Conservation (phyloP, 75 land plant genomes). For the Pinus albicaulis region DNA sequence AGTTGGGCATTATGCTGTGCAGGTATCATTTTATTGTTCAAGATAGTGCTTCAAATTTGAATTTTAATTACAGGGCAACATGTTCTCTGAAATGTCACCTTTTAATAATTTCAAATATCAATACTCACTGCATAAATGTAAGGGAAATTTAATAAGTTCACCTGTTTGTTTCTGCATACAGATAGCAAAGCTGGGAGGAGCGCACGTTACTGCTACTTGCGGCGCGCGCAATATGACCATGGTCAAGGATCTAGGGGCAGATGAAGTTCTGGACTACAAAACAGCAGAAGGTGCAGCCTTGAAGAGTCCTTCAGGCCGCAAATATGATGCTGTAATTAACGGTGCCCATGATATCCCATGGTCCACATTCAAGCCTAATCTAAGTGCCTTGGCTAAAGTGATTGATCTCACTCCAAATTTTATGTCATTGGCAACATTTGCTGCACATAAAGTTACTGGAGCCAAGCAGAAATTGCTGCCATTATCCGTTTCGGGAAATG, state of each 20-base stretch:
- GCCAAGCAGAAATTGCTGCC: conserved; percentile 19
- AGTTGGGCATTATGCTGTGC: conserved; percentile 69
- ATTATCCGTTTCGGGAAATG: conserved; percentile 6
- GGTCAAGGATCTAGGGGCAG: conserved; percentile 68
- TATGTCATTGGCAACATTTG: neutral
- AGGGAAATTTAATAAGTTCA: neutral
- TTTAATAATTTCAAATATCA: no score
- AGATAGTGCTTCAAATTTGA: neutral
- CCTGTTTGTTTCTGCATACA: conserved; percentile 5
- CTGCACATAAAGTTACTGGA: conserved; percentile 8
- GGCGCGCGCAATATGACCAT: conserved; percentile 61
- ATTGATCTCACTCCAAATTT: conserved; percentile 31
- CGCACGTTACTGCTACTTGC: conserved; percentile 83
- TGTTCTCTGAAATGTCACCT: no score
- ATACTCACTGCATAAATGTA: no score
- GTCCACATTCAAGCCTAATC: conserved; percentile 28
- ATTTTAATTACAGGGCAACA: no score
- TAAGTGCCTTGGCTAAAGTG: conserved; percentile 21
- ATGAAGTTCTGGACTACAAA: conserved; percentile 72
- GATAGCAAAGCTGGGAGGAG: conserved; percentile 65
- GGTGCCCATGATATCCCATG: conserved; percentile 25
- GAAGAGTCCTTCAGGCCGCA: conserved; percentile 57
- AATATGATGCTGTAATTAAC: conserved; percentile 36
- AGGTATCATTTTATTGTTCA: conserved; percentile 7
- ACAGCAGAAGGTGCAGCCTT: conserved; percentile 53